Percentiles rank a stretch among this genome's conserved stretches.
Conservation (phyloP, 1,284 basidiomycete species). For the Puccinia triticina region DNA sequence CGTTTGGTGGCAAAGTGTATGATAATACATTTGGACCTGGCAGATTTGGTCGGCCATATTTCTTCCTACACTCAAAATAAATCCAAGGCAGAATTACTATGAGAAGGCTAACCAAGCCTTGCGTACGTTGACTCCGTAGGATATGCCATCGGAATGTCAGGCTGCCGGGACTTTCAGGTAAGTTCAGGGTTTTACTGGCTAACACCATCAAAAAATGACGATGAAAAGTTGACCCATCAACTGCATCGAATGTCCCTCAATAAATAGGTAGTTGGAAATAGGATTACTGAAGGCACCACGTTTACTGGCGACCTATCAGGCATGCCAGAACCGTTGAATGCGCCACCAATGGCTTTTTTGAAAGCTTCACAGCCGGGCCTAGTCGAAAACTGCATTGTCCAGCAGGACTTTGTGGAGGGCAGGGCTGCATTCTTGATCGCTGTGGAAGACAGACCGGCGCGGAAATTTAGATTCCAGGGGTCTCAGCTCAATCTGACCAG, state of each 20-base stretch:
- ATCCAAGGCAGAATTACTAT: background rate
- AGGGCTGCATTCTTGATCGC: constrained; percentile 43
- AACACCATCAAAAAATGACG: background rate
- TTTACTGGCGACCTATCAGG: constrained; percentile 40
- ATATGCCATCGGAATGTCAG: constrained; percentile 48
- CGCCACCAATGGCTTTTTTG: constrained; percentile 48
- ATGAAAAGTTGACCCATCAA: background rate
- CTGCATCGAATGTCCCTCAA: background rate
- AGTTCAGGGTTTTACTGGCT: constrained; percentile 6
- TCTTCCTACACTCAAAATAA: background rate
- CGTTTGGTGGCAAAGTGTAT: constrained; percentile 38
- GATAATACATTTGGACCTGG: constrained; percentile 51
- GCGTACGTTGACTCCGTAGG: background rate
- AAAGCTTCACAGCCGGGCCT: constrained; percentile 32
- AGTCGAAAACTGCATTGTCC: constrained; percentile 35
- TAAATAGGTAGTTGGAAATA: constrained; percentile 34
- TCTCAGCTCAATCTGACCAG: constrained; percentile 27
- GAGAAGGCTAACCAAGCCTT: background rate
- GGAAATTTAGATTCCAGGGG: constrained; percentile 41
- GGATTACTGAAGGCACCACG: constrained; percentile 24
- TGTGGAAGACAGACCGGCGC: constrained; percentile 35
- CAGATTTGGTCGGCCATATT: constrained; percentile 29
- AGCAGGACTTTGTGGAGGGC: constrained; percentile 40
- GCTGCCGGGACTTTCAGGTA: constrained; percentile 36
- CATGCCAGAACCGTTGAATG: constrained; percentile 45